Conservation (phyloP, 768 basidiomycete species). For the Termitomyces heimii region DNA sequence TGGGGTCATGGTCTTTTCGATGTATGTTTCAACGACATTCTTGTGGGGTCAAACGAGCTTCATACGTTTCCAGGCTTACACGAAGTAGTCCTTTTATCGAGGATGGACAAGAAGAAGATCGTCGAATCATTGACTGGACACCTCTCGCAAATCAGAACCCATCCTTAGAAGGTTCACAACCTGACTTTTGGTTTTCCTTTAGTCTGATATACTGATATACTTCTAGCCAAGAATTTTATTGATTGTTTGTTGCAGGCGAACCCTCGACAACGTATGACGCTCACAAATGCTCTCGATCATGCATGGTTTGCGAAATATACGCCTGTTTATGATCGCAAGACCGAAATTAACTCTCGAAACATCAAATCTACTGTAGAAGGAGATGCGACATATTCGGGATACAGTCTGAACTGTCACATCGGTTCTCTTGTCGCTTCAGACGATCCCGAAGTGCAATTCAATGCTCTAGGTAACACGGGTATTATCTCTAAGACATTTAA, state of each 20-base stretch:
- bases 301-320: slow-evolving; percentile 58
- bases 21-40: slow-evolving; percentile 35
- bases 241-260: slow-evolving; percentile 53
- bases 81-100: slow-evolving; percentile 77
- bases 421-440: slow-evolving; percentile 7
- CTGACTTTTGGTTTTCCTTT: neutral
- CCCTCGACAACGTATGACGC: slow-evolving; percentile 63
- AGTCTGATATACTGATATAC: neutral
- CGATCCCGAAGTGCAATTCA: neutral
- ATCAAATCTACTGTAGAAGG: neutral
- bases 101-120: slow-evolving; percentile 44
- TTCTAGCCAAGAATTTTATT: slow-evolving; percentile 60
- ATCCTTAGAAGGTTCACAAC: slow-evolving; percentile 39
- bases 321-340: slow-evolving; percentile 17
- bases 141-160: slow-evolving; percentile 24
- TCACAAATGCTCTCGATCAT: slow-evolving; percentile 62
- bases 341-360: neutral
- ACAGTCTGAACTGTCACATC: slow-evolving; percentile 21
- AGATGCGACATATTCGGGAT: slow-evolving; percentile 8
- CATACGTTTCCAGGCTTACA: slow-evolving; percentile 49
- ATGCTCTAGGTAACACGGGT: neutral
- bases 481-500: neutral
- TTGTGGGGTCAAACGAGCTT: neutral
- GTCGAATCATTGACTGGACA: slow-evolving; percentile 60
- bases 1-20: slow-evolving; percentile 89